Evolutionary conservation across 2,329 filamentous ascomycete genomes (phyloP), one percentile per base, ranked within the genome.

Genomic region (Colletotrichum spaethianum): DNA sequence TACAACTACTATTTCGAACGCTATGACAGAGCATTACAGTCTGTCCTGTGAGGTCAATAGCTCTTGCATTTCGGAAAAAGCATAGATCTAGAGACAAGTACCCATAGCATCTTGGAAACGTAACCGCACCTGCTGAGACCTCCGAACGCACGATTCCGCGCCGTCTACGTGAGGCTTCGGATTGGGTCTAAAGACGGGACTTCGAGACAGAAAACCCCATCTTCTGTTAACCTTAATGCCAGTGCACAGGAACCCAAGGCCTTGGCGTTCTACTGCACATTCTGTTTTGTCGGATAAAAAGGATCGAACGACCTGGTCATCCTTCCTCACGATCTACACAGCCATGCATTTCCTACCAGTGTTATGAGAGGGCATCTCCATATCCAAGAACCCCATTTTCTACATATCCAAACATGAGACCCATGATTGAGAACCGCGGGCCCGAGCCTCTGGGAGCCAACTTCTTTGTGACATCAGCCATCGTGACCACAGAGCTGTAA

Each of bases 381-480:
- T 56, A 40, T 56, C 56, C 44, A 55, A 56, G 48, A 55, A 70
- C 63, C 48, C 63, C 63, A 48, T 55, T 63, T 16, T 26, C 31
- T 40, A 48, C 26, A 50, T 12, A 33, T 48, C 40, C 55, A 50
- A 64, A 56, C 57, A 67, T 67, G 50, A 57, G 36, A 52, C 42
- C 68, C 63, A 46, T 56, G 63, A 56, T 71, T 38, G 73, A 76
- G 23, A 81, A 82, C 55, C 79, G 81, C 52, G 81, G 80, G 31
- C 79, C 80, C n/a, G 73, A 78, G 71, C 76, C 84, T 20, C 74
- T 78, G 60, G 80, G 74, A 20, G 80, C 82, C 31, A 79, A 78
- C 68, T 75, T 77, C 9, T 74, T 83, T 18, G 44, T 79, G n/a
- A 56, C 70, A 5, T 50, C 78, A 18, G 78, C 81, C 1, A 31